Conservation (phyloP, 441 rosid species). For the Erysimum pusillum region DNA sequence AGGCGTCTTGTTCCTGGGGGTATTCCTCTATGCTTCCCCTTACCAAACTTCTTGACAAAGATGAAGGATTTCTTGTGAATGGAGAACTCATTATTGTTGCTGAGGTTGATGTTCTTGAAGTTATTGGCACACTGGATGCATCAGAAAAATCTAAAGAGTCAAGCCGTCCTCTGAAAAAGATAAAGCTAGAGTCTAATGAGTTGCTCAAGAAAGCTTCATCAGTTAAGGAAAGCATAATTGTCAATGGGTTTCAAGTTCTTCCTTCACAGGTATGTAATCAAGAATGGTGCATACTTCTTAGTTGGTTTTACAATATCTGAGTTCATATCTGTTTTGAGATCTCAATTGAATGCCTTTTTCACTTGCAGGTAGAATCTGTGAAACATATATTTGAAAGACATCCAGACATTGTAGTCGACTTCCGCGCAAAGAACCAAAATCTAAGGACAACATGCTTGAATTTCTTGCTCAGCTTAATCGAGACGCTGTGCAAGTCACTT, state of each 20-base stretch:
- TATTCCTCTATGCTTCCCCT: no score
- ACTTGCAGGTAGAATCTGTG: background rate
- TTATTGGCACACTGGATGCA: no score
- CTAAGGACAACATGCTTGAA: background rate
- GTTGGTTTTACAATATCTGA: background rate
- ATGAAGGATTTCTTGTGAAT: no score
- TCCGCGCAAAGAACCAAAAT: background rate
- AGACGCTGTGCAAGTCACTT: background rate
- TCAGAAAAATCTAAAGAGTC: no score
- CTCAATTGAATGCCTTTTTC: background rate
- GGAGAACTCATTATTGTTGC: no score
- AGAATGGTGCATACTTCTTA: background rate
- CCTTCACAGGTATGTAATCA: background rate
- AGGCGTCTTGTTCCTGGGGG: no score
- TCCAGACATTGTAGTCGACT: background rate
- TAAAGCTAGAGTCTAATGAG: background rate
- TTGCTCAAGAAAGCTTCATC: background rate
- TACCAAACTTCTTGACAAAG: no score
- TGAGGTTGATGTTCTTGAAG: no score
- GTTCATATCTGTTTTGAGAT: background rate
- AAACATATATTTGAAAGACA: background rate
- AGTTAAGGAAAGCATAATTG: background rate
- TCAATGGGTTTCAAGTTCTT: background rate
- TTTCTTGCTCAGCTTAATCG: background rate
- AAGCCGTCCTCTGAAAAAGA: no score